Evolutionary conservation across 202 grass and related monocot species (phyloP).

Genomic region (Tripidium arundinaceum): DNA sequence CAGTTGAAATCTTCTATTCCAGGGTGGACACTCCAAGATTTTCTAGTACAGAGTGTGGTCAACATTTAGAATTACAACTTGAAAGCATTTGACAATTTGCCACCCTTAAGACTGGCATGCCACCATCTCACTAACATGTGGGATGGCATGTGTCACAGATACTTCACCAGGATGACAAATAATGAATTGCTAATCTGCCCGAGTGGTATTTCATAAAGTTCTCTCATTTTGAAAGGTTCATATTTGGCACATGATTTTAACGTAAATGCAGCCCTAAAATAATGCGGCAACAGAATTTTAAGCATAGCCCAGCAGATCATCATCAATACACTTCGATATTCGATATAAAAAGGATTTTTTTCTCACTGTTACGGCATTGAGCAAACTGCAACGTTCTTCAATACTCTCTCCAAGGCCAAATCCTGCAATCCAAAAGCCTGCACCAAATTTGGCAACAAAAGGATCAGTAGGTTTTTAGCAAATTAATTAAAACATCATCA

Average conservation of each 20-base stretch:
- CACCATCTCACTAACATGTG: neutral
- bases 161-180: neutral
- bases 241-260: neutral
- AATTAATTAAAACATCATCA: neutral
- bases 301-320: neutral
- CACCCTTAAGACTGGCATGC: neutral
- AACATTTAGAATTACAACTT: neutral
- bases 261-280: neutral
- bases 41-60: neutral
- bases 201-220: neutral
- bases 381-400: slow-evolving; percentile 73
- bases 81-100: neutral
- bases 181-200: neutral
- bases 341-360: neutral
- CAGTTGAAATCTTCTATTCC: neutral
- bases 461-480: neutral
- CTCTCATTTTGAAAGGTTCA: neutral
- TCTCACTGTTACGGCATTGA: slow-evolving; percentile 79
- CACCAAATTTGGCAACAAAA: slow-evolving; percentile 18
- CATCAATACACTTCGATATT: neutral
- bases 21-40: slow-evolving; percentile 13
- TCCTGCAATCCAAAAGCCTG: slow-evolving; percentile 92
- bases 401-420: slow-evolving; percentile 86
- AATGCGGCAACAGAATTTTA: neutral
- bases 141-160: neutral